A percentile compares a stretch with the other conserved stretches of the same genome.
phyloP scores from a whole-genome alignment of 2,329 filamentous ascomycete genomes.

The Penicillium rolfsii region DNA sequence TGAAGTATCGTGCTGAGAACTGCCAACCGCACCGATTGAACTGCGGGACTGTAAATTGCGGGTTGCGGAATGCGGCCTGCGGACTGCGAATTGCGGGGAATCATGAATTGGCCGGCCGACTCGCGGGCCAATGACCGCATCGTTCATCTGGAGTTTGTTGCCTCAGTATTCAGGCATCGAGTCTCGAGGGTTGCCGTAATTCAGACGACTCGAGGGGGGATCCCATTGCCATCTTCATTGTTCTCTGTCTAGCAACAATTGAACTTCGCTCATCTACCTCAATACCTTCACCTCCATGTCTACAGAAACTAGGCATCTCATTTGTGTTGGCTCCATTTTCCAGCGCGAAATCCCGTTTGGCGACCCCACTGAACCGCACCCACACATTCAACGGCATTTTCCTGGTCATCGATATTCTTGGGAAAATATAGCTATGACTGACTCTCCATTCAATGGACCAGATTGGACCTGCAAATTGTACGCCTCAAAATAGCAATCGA shows the following conservation, averaged over 20 bases:
- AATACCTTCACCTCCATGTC: neutral
- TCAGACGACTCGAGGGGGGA: neutral
- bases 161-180: neutral
- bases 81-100: conserved; percentile 20
- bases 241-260: neutral
- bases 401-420: neutral
- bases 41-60: conserved; percentile 17
- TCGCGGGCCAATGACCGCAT: conserved; percentile 16
- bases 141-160: neutral
- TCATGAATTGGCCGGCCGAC: neutral
- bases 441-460: neutral
- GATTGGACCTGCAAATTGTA: neutral
- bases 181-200: neutral
- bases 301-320: neutral
- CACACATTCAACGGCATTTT: neutral
- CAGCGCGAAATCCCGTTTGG: neutral
- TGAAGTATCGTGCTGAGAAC: neutral
- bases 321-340: neutral
- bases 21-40: neutral
- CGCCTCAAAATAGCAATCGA: neutral
- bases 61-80: conserved; percentile 20
- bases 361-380: neutral
- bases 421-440: neutral
- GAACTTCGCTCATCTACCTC: neutral
- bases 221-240: neutral